These are phyloP conservation scores for Eimeria falciformis DNA, from an alignment of 169 alveolate genomes.

Conservation along the genomic window DNA sequence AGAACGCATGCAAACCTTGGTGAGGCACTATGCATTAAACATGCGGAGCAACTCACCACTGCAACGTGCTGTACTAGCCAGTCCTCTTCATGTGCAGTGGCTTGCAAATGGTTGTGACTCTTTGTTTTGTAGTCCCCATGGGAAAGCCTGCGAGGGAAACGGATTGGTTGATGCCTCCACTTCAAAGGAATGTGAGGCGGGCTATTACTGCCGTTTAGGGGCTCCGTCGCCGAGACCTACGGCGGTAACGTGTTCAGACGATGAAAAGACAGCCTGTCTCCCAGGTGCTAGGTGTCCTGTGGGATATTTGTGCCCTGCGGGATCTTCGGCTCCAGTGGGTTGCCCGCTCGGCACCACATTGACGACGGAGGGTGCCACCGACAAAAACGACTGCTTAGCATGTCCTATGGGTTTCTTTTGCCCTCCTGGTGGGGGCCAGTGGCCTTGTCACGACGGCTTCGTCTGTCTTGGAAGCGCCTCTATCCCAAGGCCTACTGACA, in stretches of 20 bases:
- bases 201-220: conserved; percentile 70
- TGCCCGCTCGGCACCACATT: conserved; percentile 67
- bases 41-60: background rate
- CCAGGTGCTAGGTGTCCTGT: conserved; percentile 77
- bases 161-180: background rate
- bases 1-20: conserved; percentile 61
- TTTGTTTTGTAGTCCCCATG: conserved; percentile 29
- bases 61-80: too few species aligned
- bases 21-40: background rate
- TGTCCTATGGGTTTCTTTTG: conserved; percentile 56
- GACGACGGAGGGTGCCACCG: conserved; percentile 16
- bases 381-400: background rate
- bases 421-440: conserved; percentile 67
- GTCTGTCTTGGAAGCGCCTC: conserved; percentile 68
- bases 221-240: conserved; percentile 39
- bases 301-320: conserved; percentile 80
- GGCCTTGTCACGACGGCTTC: conserved; percentile 68
- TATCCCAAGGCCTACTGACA: conserved; percentile 36
- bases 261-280: conserved; percentile 38
- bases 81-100: background rate
- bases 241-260: conserved; percentile 6
- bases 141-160: conserved; percentile 5
- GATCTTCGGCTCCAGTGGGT: conserved; percentile 65
- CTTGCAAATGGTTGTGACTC: background rate
- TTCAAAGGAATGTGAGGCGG: conserved; percentile 18